Conservation (phyloP, 1,284 basidiomycete genomes). For the Tetrapyrgos nigripes region DNA sequence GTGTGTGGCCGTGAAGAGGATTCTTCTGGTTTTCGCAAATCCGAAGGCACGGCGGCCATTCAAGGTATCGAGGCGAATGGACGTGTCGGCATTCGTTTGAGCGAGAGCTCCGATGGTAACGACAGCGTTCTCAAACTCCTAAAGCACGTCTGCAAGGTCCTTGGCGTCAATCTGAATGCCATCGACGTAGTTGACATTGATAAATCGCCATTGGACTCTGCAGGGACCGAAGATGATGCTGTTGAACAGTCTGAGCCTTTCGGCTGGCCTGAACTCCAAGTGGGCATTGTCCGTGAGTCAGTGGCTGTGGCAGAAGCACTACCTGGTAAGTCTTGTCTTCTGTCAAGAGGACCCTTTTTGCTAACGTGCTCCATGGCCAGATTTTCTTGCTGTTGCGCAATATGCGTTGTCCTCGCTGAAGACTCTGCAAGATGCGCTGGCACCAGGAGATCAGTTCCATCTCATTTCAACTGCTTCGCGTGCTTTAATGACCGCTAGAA, state of each 20-base stretch:
- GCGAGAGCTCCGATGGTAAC: constrained; percentile 81
- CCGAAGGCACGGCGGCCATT: constrained; percentile 29
- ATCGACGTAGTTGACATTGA: constrained; percentile 55
- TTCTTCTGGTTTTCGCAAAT: constrained; percentile 41
- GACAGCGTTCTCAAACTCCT: constrained; percentile 77
- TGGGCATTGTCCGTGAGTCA: constrained; percentile 90
- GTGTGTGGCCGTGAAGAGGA: constrained; percentile 80
- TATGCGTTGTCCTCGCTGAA: constrained; percentile 82
- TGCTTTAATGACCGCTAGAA: constrained; percentile 73
- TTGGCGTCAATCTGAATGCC: constrained; percentile 80
- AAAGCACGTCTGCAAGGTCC: constrained; percentile 74
- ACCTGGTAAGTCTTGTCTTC: constrained; percentile 65
- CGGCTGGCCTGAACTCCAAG: constrained; percentile 94
- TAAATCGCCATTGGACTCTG: constrained; percentile 16
- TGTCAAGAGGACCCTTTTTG: constrained; percentile 8
- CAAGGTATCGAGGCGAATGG: constrained; percentile 44
- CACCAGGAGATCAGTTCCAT: constrained; percentile 77
- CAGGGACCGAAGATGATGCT: constrained; percentile 40
- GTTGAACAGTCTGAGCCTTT: constrained; percentile 59
- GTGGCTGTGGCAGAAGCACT: constrained; percentile 90
- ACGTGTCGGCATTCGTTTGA: constrained; percentile 70
- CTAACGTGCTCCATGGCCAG: constrained; percentile 43
- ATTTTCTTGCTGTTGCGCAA: constrained; percentile 78
- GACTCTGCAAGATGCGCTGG: constrained; percentile 68
- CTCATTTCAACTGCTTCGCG: constrained; percentile 74